Evolutionary conservation across 352 stramenopile genomes (phyloP).

Genomic region (Globisporangium megalacanthum): DNA sequence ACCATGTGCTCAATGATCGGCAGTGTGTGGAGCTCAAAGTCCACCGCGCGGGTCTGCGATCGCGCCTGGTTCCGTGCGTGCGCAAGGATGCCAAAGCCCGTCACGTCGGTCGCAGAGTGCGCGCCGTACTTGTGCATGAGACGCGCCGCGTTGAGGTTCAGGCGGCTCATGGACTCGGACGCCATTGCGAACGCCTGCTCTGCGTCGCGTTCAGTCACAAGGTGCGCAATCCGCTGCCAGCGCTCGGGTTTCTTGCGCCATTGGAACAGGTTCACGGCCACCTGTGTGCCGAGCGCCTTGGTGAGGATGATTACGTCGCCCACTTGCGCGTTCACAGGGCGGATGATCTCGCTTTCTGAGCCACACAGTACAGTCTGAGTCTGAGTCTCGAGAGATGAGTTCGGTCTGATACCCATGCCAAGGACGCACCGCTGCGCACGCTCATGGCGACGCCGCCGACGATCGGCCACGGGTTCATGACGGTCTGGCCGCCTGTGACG

Average conservation of each 20-base stretch:
- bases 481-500: constrained; percentile 93
- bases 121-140: constrained; percentile 92
- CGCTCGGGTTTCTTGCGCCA: constrained; percentile 83
- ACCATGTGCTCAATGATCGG: constrained; percentile 90
- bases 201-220: constrained; percentile 59
- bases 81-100: constrained; percentile 93
- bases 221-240: constrained; percentile 68
- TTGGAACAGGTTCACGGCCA: constrained; percentile 92
- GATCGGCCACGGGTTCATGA: constrained; percentile 95
- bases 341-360: constrained; percentile 80
- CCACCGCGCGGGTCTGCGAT: constrained; percentile 84
- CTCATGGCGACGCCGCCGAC: constrained; percentile 93
- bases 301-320: constrained; percentile 93
- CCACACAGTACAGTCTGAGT: neutral
- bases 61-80: constrained; percentile 93
- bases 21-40: constrained; percentile 91
- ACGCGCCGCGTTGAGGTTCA: constrained; percentile 89
- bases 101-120: constrained; percentile 94
- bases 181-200: constrained; percentile 90
- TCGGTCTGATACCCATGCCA: neutral
- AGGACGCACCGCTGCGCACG: constrained; percentile 53
- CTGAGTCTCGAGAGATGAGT: neutral
- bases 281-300: constrained; percentile 93
- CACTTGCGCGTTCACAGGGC: constrained; percentile 81
- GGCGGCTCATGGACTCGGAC: constrained; percentile 90